Base-by-base conservation (phyloP, 345 rosid genomes). In the Linum trigynum region DNA sequence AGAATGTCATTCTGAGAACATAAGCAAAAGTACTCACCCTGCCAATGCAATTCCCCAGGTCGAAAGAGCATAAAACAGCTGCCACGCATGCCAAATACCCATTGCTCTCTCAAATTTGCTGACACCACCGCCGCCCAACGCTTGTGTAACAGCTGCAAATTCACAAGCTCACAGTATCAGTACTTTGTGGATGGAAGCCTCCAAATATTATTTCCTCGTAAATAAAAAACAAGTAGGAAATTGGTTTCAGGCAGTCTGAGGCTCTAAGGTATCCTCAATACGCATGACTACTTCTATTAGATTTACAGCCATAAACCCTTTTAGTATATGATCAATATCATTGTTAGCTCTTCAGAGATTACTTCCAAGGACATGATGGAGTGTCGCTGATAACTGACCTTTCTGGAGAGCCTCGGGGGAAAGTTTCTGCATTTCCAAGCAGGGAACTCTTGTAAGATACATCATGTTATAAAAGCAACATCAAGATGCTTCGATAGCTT, bases 31-130 rank as follows among this genome's bases (percentile, higher is more conserved):
- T 17, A 75, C 81, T 67, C 69, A 92, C 99, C 99, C 97, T 60
- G 82, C 81, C 42, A 88, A 70, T 7, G 97, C 85, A 41, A 92
- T 90, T 62, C 97, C 98, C 97, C 92, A 90, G 2, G 96, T 88
- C 53, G 95, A 79, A 35, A 92, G 74, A 10, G 89, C 64, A 70
- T 92, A 90, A 73, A 90, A 88, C 83, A 88, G 67, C 72, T 74
- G 81, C 45, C 97, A 96, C 9, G 92, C 97, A 72, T 88, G 89
- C 97, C 99, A 92, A 71, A 90, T 83, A 76, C 72, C 77, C 32
- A 92, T 71, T 42, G 85, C 69, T 75, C 70, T 88, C 81, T 86
- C 97, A 70, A 86, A 69, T 69, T 83, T 90, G 85, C 87, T 79
- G 66, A 79, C 69, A 35, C 86, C 76, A 63, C 75, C 53, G 8